phyloP scores from a whole-genome alignment of 495 filamentous ascomycete genomes.

The Friedmanniomyces simplex region DNA sequence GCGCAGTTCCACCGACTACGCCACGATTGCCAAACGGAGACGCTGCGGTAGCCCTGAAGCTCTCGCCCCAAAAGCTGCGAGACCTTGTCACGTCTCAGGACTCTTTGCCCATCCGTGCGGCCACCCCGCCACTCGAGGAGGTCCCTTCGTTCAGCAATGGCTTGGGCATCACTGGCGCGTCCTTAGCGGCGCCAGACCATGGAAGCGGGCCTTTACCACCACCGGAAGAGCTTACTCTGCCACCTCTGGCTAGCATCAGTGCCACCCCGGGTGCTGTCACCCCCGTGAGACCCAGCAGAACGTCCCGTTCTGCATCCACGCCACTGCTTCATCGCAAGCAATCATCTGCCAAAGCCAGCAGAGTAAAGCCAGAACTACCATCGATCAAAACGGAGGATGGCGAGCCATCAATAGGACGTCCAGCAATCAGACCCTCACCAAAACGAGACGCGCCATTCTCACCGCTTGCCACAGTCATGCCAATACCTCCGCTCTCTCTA shows the following conservation, averaged over 20 bases:
- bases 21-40: neutral
- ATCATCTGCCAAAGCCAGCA: constrained; percentile 25
- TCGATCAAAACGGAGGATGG: constrained; percentile 14
- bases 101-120: constrained; percentile 32
- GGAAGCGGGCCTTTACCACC: neutral
- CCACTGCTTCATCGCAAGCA: constrained; percentile 32
- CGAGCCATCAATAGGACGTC: neutral
- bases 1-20: neutral
- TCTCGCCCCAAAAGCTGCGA: constrained; percentile 47
- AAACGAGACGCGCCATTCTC: constrained; percentile 38
- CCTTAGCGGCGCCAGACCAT: neutral
- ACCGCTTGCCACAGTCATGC: constrained; percentile 58
- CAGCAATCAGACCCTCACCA: constrained; percentile 7
- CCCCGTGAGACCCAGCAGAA: constrained; percentile 21
- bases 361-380: constrained; percentile 9
- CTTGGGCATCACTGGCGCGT: neutral
- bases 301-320: constrained; percentile 30
- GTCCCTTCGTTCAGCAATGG: neutral
- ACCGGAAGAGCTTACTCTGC: neutral
- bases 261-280: constrained; percentile 15
- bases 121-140: neutral
- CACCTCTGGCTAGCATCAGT: constrained; percentile 16
- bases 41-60: constrained; percentile 36
- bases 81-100: constrained; percentile 44
- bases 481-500: constrained; percentile 74